A percentile compares a stretch with the other conserved stretches of the same genome.
Conservation (phyloP, 305 asterid genomes). For the Fraxinus paxiana region DNA sequence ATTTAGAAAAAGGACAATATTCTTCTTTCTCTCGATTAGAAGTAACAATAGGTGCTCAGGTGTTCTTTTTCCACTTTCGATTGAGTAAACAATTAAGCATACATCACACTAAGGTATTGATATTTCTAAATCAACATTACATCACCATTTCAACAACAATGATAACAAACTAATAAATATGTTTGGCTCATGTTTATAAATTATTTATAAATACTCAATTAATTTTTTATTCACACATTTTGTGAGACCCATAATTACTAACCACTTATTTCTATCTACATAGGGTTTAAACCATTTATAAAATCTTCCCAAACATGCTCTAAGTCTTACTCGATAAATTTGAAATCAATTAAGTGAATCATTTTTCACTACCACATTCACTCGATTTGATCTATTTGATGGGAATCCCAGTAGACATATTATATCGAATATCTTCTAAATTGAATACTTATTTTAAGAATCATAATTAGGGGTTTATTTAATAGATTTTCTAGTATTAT, state of each 20-base stretch:
- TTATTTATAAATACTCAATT: not conserved
- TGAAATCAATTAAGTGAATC: not conserved
- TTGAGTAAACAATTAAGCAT: conserved; percentile 3
- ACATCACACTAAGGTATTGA: not conserved
- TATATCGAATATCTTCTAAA: not conserved
- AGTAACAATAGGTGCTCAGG: not conserved
- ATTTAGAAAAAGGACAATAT: not conserved
- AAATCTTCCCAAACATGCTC: not conserved
- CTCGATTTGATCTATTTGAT: not conserved
- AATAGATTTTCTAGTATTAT: not conserved
- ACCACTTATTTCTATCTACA: not conserved
- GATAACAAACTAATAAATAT: not conserved
- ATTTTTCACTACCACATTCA: not conserved
- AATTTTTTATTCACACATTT: not conserved
- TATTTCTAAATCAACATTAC: not conserved
- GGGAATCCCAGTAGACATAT: not conserved
- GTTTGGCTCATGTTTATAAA: not conserved
- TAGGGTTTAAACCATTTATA: not conserved
- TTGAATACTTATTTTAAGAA: not conserved
- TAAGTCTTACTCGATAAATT: not conserved
- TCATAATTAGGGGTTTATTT: not conserved
- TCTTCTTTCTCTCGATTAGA: not conserved
- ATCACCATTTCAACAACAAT: not conserved
- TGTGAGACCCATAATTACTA: not conserved
- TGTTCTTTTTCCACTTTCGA: not conserved